Base-by-base conservation (phyloP, 2,329 filamentous ascomycete species). In the Trichoderma oligosporum region DNA sequence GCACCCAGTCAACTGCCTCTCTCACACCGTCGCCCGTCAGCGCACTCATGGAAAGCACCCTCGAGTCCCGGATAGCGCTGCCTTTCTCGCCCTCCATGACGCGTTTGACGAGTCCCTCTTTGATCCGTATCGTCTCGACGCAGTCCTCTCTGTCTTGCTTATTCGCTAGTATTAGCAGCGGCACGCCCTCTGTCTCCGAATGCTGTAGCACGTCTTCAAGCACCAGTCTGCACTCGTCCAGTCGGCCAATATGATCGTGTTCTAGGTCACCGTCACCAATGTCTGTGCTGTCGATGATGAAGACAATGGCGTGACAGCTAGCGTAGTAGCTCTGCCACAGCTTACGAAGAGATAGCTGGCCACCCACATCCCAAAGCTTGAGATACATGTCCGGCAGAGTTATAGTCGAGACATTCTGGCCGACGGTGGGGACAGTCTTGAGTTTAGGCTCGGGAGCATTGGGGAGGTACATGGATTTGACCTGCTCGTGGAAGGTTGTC, bases 91-190 rank as follows among this genome's bases (percentile, higher is more conserved):
- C 90, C 77, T 97, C 92, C 77, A 96, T 94, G 20, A 99, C 92
- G 76, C 89, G 91, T 74, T 96, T 88, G 51, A 99, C 92, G 55
- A 97, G 79, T 0, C 93, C 94, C 72, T 99, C 94, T 75, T 99
- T 99, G 70, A 99, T 97, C 63, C 91, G 81, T 60, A 97, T 93
- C 2, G 97, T 94, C 79, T 99, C 94, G 52, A 97, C 89, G 65
- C 93, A 97, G 73, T 97, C 94, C 74, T 99, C 94, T 2, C 93
- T 79, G 71, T 99, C 94, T 76, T 99, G 94, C 75, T 99, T 99
- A 71, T 99, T 99, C 60, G 94, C 94, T 63, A 99, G 76, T 47
- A 99, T 89, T 56, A 99, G 76, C 56, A 99, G 80, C 20, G 94
- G 94, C 61, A 99, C 91, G 11, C 94, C 93, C 65, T 91, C 89